Evolutionary conservation across 495 filamentous ascomycete species (phyloP), one percentile per base, ranked within the genome.

Genomic region (Cercophora samala): DNA sequence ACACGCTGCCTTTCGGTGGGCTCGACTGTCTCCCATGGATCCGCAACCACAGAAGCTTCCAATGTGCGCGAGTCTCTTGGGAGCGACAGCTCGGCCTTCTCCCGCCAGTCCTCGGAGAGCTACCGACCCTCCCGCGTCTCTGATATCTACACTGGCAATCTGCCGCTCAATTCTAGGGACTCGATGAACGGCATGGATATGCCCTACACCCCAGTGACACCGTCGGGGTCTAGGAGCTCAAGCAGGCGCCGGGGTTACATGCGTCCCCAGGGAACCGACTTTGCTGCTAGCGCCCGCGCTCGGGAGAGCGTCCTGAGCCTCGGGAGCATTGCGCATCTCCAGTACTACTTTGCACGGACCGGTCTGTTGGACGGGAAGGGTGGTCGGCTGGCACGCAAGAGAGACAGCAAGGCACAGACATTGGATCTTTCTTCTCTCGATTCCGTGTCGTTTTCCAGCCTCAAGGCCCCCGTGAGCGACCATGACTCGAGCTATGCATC

Each of bases 311-410:
- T 99, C 64, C 88, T 97, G 85, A 97, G 91, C 74, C 79, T 99
- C 68, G 95, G 95, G 24, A 97, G 93, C 74, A 99, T 99, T 71
- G 92, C 93, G 58, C 95, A 99, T 79, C 80, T 99, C 70, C 95
- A 99, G 73, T 97, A 99, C 77, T 99, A 98, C 76, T 99, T 99
- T 76, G 94, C 95, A 51, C 85, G 96, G 61, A 99, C 95, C 3
- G 95, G 95, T 3, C 77, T 99, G 62, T 77, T 99, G 59, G 95
- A 99, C 72, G 93, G 94, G 46, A 97, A 97, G 75, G 93, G 93
- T 19, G 95, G 89, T 60, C 91, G 93, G 66, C 79, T 93, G 63
- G 87, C 89, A 8, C 90, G 91, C 71, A 88, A 84, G 66, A 82
- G 86, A 64, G 89, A 89, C 70, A 84, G 82, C 66, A 86, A 83